A percentile compares a stretch with the other conserved stretches of the same genome.
Evolutionary conservation across 371 early-diverging fungal species (phyloP).

Genomic region (Zopfochytrium polystomum): DNA sequence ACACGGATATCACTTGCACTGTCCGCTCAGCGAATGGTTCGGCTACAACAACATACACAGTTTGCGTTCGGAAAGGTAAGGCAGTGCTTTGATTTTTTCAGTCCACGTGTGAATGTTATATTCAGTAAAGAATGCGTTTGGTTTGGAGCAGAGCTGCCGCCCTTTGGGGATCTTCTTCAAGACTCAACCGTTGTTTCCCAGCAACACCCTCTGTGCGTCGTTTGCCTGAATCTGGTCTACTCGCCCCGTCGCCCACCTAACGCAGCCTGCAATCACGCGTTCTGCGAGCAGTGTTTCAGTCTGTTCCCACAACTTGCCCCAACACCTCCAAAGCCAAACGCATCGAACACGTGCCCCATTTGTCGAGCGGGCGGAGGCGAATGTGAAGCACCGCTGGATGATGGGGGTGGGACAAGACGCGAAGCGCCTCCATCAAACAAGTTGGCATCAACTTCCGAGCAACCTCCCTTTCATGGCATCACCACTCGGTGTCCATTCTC

Average conservation of each 20-base stretch:
- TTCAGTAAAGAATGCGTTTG: neutral
- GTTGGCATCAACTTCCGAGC: conserved; percentile 10
- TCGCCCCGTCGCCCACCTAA: conserved; percentile 10
- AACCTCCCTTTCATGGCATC: conserved; percentile 23
- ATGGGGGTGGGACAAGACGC: neutral
- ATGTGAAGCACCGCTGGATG: conserved; percentile 7
- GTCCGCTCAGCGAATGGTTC: conserved; percentile 29
- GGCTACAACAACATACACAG: conserved; percentile 8
- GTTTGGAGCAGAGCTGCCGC: conserved; percentile 10
- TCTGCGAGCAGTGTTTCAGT: conserved; percentile 9
- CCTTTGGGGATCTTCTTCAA: neutral
- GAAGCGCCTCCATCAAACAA: neutral
- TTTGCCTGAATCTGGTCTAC: conserved; percentile 17
- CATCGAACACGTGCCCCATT: conserved; percentile 17
- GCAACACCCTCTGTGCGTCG: conserved; percentile 16
- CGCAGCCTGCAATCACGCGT: conserved; percentile 10
- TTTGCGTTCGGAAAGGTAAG: conserved; percentile 31
- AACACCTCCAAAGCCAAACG: conserved; percentile 1
- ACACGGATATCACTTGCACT: conserved; percentile 28
- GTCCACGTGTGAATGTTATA: neutral
- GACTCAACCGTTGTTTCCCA: neutral
- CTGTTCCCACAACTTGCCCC: neutral
- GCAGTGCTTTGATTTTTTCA: no score
- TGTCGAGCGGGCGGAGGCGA: conserved; percentile 23
- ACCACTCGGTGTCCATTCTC: conserved; percentile 20